A percentile compares a stretch with the other conserved stretches of the same genome.
Evolutionary conservation across 1,139 yeast species (phyloP).

Genomic region (Yarrowia galli): DNA sequence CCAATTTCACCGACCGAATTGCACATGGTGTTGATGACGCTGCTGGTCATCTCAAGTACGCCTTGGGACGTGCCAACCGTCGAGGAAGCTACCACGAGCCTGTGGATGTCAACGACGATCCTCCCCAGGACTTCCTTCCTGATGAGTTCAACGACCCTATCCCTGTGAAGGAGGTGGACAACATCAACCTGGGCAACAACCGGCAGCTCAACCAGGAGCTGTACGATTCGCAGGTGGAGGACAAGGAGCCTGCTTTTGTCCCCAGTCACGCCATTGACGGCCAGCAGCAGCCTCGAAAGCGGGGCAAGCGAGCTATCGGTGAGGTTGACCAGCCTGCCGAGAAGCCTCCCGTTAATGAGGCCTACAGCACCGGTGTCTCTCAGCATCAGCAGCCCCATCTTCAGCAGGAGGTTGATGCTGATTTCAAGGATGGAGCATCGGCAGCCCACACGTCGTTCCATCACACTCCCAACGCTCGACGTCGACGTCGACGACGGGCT

Average conservation of each 20-base stretch:
- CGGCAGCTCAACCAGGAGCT: conserved; percentile 1
- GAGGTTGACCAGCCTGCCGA: conserved; percentile 23
- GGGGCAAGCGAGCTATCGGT: conserved; percentile 4
- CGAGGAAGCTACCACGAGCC: conserved; percentile 20
- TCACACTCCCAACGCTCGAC: conserved; percentile 16
- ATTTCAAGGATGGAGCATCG: neutral
- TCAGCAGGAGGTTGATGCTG: conserved; percentile 1
- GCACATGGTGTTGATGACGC: conserved; percentile 31
- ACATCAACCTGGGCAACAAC: conserved; percentile 2
- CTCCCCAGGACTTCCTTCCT: conserved; percentile 4
- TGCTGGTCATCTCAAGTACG: conserved; percentile 28
- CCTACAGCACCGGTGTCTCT: neutral
- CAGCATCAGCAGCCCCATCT: conserved; percentile 22
- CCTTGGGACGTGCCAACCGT: conserved; percentile 26
- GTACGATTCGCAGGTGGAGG: conserved; percentile 10
- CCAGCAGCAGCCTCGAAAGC: conserved; percentile 18
- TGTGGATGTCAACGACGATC: neutral
- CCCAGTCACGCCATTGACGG: conserved; percentile 6
- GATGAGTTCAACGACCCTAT: conserved; percentile 19
- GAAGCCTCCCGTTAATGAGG: conserved; percentile 20
- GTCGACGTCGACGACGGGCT: conserved; percentile 40
- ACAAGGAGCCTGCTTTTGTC: neutral
- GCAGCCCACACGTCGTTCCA: conserved; percentile 30
- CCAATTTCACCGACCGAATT: conserved; percentile 23
- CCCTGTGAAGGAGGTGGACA: conserved; percentile 20